Base-by-base conservation (phyloP, 129 eudicot genomes). In the Tagetes erecta region DNA sequence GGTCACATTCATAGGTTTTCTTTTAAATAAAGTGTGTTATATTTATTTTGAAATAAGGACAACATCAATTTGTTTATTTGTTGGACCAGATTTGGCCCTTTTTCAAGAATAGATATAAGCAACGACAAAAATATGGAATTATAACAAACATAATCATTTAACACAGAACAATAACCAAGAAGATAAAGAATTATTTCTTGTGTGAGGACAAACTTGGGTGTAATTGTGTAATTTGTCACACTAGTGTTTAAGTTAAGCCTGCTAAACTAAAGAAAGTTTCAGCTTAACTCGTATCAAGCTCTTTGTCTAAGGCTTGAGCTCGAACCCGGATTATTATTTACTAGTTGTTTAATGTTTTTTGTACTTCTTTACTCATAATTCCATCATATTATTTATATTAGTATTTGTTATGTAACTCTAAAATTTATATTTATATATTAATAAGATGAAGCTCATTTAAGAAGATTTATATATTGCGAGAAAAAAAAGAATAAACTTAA, bases 1-100 rank as follows among this genome's bases (percentile, higher is more conserved):
- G 6, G 30, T 76, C 67, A 76, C 57, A 52, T 76, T 72, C 63
- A 39, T 72, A 40, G 34, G 2, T 72, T 58, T 47, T 12, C 33
- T 46, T 46, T 31, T 31, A 46, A 46, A 45, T 33, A 33, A 68
- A 46, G 59, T 39, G 73, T 11, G 14, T 41, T 46, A 1, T 31
- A 31, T 67, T 45, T 45, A 47, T 47, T 68, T 35, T 33, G 2
- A 42, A 45, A 68, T 39, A 67, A 67, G 31, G 71, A 67, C 27
- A 3, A 27, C 8, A 3, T 5, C 71, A 30, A 67, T 20, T 44
- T 27, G 34, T 1, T 27, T 30, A 67, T 20, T 20, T 67, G 55
- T 64, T 64, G 70, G 70, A 64, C 69, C 49, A 38, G 49, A 64
- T 39, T 38, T 38, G 13, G 49, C 34, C 49, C n/a, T 64, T 39